Evolutionary conservation across 1,139 yeast species (phyloP).

Genomic region (Hansenula lynferdii): DNA sequence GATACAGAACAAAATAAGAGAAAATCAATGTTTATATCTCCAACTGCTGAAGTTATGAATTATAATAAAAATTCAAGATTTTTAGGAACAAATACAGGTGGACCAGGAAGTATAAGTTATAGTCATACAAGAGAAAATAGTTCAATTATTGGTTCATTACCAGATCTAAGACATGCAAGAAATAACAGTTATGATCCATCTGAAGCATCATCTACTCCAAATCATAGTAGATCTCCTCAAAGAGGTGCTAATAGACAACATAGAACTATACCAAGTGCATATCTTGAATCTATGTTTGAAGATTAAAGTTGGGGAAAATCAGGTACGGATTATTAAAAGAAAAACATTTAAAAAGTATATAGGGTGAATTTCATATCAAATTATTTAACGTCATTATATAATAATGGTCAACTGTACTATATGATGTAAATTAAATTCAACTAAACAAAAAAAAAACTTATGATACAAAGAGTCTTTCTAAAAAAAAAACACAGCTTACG

Average conservation of each 20-base stretch:
- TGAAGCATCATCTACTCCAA: background rate
- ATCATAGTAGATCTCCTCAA: background rate
- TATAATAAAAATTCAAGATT: constrained; percentile 17
- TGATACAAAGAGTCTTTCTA: background rate
- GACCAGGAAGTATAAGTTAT: background rate
- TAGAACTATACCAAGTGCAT: constrained; percentile 47
- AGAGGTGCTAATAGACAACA: constrained; percentile 16
- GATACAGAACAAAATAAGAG: constrained; percentile 17
- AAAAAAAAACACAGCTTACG: background rate
- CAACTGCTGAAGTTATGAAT: constrained; percentile 71
- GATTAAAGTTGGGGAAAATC: constrained; percentile 15
- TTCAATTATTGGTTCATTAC: background rate
- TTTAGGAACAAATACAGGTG: background rate
- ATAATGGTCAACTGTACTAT: too few species aligned
- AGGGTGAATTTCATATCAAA: too few species aligned
- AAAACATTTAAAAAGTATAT: too few species aligned
- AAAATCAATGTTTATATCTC: constrained; percentile 60
- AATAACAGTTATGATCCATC: background rate
- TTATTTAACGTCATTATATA: too few species aligned
- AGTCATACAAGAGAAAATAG: constrained; percentile 1
- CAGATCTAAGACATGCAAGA: background rate
- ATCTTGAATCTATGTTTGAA: constrained; percentile 52
- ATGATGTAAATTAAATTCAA: too few species aligned
- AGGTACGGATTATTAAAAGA: too few species aligned
- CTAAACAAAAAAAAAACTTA: too few species aligned